Conservation (phyloP, 805 yeast species). For the Limtongia smithiae region DNA sequence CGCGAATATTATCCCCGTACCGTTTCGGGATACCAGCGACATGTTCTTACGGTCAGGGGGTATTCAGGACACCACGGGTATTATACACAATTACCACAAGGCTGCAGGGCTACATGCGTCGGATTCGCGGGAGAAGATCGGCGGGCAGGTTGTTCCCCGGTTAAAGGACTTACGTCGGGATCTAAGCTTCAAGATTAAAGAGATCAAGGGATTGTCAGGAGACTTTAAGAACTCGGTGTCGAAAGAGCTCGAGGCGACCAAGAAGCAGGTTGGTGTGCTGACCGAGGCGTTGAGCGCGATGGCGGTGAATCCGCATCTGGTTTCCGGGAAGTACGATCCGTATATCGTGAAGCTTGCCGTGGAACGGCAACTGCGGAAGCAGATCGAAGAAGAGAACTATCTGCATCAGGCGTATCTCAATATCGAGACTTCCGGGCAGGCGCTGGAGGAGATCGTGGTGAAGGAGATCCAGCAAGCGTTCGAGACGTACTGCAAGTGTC, state of each 20-base stretch:
- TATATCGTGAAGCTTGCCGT: constrained; percentile 65
- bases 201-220: constrained; percentile 72
- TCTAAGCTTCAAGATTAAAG: constrained; percentile 77
- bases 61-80: constrained; percentile 31
- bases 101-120: constrained; percentile 57
- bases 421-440: constrained; percentile 81
- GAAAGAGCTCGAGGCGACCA: constrained; percentile 51
- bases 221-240: constrained; percentile 78
- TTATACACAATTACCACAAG: constrained; percentile 48
- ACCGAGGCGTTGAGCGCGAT: constrained; percentile 54
- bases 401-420: constrained; percentile 81
- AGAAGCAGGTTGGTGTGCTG: constrained; percentile 20
- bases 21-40: constrained; percentile 24
- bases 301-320: constrained; percentile 44
- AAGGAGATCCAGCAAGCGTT: constrained; percentile 81
- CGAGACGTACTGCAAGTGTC: constrained; percentile 46
- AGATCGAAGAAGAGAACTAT: constrained; percentile 77
- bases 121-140: constrained; percentile 57
- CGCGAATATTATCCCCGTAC: constrained; percentile 68
- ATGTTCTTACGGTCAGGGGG: constrained; percentile 40
- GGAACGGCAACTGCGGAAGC: constrained; percentile 74
- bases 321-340: constrained; percentile 68
- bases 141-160: constrained; percentile 58
- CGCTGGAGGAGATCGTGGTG: constrained; percentile 82
- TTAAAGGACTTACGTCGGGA: constrained; percentile 59